Evolutionary conservation across 2,329 filamentous ascomycete species (phyloP).

Genomic region (Sporothrix pseudoabietina): DNA sequence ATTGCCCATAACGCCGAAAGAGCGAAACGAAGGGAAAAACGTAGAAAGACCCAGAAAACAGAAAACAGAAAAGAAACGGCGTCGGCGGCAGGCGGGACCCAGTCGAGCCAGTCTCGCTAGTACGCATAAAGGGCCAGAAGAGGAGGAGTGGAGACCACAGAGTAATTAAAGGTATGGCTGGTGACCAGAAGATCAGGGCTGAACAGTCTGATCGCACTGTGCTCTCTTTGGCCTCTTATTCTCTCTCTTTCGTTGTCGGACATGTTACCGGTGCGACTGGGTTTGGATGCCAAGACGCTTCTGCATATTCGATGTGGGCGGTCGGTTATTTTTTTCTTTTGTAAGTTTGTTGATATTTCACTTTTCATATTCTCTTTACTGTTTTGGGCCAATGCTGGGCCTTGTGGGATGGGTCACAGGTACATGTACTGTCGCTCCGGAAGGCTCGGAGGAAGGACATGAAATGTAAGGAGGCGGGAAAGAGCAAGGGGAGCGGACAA

Average conservation of each 20-base stretch:
- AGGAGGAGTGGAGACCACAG: not conserved
- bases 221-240: not conserved
- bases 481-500: not conserved
- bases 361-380: not conserved
- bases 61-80: not conserved
- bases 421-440: not conserved
- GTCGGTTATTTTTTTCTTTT: not conserved
- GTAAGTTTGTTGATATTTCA: not conserved
- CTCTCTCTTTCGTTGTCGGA: not conserved
- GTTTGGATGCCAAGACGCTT: conserved; percentile 13
- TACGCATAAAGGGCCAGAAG: not conserved
- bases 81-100: conserved; percentile 9
- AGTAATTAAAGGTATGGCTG: not conserved
- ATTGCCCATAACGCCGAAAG: conserved; percentile 10
- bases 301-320: conserved; percentile 21
- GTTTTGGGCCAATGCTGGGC: not conserved
- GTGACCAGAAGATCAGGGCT: conserved; percentile 8
- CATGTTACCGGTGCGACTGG: not conserved
- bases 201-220: conserved; percentile 15
- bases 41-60: not conserved
- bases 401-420: conserved; percentile 1
- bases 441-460: conserved; percentile 19
- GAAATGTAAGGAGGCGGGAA: not conserved
- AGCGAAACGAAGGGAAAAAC: not conserved
- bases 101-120: not conserved